Percentiles rank a stretch among this genome's conserved stretches.
phyloP scores from a whole-genome alignment of 176 grass and related monocot genomes.

The Oryza australiensis region DNA sequence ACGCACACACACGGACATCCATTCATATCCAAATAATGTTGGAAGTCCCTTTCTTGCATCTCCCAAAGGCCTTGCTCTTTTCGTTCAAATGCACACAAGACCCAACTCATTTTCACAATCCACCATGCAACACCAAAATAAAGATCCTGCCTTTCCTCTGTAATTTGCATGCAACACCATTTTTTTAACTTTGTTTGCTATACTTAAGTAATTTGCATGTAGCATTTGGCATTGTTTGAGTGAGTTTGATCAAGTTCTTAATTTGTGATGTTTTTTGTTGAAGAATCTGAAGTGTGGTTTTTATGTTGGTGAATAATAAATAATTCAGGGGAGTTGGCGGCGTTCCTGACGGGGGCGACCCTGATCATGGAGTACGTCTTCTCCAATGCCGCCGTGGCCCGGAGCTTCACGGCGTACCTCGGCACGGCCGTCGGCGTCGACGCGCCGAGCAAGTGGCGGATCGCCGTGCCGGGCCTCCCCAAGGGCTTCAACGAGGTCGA shows the following conservation, averaged over 20 bases:
- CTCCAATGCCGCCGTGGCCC: conserved; percentile 95
- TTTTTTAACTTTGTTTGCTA: no score
- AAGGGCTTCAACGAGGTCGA: conserved; percentile 83
- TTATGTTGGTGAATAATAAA: not conserved
- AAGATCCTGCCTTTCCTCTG: not conserved
- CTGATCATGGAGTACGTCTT: conserved; percentile 99
- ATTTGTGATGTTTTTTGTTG: not conserved
- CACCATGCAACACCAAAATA: not conserved
- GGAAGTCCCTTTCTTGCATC: conserved; percentile 34
- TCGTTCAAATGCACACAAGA: conserved; percentile 13
- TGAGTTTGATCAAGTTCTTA: not conserved
- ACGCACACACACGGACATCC: not conserved
- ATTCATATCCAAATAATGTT: conserved; percentile 36
- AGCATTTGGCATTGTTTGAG: not conserved
- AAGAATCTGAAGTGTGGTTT: not conserved
- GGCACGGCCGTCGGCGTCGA: conserved; percentile 86
- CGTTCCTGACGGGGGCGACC: conserved; percentile 91
- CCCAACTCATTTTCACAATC: conserved; percentile 18
- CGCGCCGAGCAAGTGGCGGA: conserved; percentile 63
- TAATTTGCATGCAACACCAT: not conserved
- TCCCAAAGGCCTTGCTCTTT: conserved; percentile 30
- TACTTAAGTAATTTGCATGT: no score
- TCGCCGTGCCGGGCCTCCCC: conserved; percentile 61
- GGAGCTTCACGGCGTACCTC: conserved; percentile 95
- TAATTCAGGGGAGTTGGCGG: conserved; percentile 77